These are phyloP conservation scores for Chrysanthemum seticuspe DNA, from an alignment of 129 eudicot genomes.

Conservation along the genomic window DNA sequence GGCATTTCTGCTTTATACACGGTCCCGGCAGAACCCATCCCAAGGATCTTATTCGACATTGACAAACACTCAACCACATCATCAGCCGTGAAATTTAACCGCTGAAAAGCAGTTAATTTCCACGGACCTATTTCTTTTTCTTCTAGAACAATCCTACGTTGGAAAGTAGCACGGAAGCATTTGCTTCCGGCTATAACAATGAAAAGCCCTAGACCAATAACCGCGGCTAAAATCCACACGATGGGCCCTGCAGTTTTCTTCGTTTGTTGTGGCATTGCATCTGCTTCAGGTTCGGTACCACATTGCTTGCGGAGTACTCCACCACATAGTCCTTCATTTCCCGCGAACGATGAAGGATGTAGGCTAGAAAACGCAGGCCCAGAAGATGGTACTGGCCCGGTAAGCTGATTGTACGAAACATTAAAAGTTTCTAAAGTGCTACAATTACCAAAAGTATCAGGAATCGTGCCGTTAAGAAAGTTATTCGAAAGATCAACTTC, in stretches of 20 bases:
- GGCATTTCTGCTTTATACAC: constrained; percentile 98
- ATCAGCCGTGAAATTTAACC: constrained; percentile 84
- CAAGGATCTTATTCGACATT: constrained; percentile 70
- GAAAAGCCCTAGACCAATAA: constrained; percentile 67
- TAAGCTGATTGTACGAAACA: constrained; percentile 83
- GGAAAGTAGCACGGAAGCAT: constrained; percentile 56
- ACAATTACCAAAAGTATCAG: constrained; percentile 75
- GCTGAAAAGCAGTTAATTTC: constrained; percentile 87
- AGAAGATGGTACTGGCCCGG: constrained; percentile 73
- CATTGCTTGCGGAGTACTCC: constrained; percentile 54
- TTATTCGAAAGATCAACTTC: constrained; percentile 86
- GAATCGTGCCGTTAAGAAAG: constrained; percentile 71
- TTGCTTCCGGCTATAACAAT: constrained; percentile 67
- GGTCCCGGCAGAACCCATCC: constrained; percentile 95
- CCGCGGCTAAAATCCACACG: constrained; percentile 86
- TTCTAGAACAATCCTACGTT: constrained; percentile 28
- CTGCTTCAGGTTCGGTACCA: constrained; percentile 27
- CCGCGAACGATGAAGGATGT: constrained; percentile 81
- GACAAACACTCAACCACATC: constrained; percentile 76
- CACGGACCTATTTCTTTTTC: constrained; percentile 71
- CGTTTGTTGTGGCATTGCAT: constrained; percentile 35
- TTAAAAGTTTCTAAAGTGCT: constrained; percentile 84
- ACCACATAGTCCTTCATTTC: constrained; percentile 89
- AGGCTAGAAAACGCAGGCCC: constrained; percentile 64
- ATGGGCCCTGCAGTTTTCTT: constrained; percentile 74